phyloP scores from a whole-genome alignment of 306 rosid genomes.

The Pyrus pyrifolia region DNA sequence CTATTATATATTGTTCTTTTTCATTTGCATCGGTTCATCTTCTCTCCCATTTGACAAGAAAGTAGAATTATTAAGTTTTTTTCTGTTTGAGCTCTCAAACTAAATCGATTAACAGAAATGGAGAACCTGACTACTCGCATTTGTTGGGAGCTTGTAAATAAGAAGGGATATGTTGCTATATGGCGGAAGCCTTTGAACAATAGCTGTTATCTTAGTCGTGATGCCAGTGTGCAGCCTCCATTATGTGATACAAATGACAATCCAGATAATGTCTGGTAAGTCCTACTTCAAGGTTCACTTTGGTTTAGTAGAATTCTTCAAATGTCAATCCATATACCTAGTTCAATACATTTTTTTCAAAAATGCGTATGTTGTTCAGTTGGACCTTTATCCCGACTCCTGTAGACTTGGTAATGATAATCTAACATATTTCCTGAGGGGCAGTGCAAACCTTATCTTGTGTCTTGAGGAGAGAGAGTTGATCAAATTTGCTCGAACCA shows the following conservation, averaged over 20 bases:
- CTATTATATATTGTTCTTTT: not conserved
- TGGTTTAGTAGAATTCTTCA: not conserved
- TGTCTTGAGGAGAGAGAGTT: not conserved
- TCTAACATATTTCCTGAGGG: not conserved
- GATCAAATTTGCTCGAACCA: not conserved
- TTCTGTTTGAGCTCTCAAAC: not conserved
- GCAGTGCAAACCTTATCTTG: not conserved
- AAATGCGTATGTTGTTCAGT: not conserved
- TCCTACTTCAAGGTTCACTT: not conserved
- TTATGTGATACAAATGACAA: slow-evolving; percentile 67
- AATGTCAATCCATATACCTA: not conserved
- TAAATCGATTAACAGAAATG: slow-evolving; percentile 50
- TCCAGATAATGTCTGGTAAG: slow-evolving; percentile 81
- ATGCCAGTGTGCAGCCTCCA: slow-evolving; percentile 48
- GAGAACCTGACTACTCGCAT: slow-evolving; percentile 55
- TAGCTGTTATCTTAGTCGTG: slow-evolving; percentile 68
- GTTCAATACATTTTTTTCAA: not conserved
- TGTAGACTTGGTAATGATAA: not conserved
- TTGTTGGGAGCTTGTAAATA: slow-evolving; percentile 81
- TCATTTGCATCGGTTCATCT: not conserved
- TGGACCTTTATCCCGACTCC: not conserved
- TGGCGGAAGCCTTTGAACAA: slow-evolving; percentile 81
- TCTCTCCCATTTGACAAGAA: slow-evolving; percentile 5
- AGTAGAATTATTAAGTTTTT: not conserved
- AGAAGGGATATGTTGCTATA: slow-evolving; percentile 77